Evolutionary conservation across 2,329 filamentous ascomycete genomes (phyloP), one percentile per base, ranked within the genome.

Genomic region (Stemphylium lycopersici): DNA sequence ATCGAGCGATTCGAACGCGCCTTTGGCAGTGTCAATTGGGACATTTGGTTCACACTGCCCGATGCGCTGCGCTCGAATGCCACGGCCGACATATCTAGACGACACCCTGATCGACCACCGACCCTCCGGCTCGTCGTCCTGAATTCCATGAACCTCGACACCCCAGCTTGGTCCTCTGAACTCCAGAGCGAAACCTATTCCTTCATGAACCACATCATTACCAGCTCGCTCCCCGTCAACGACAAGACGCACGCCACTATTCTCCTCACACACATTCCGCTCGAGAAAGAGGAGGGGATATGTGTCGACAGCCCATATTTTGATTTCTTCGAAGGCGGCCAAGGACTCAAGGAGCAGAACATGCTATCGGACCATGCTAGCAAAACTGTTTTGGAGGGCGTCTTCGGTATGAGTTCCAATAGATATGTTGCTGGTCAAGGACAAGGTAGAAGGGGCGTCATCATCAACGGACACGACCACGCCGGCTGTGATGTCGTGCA

Each of bases 391-490:
- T 78, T 97, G 1, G 87, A 96, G 73, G 90, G 91, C 1, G 84
- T 98, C 2, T 93, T 91, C 62, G 91, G 91, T 10, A 86, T 95
- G 76, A 90, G 81, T 66, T 85, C 83, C 5, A 83, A 90, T 58
- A 66, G 78, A 1, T 74, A 78, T 26, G 88, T 84, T 0, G 79
- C 85, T 0, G 86, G 80, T 0, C 71, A 76, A 10, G 91, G 91
- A 1, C 77, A 78, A 46, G 91, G 91, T 1, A 81, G 91, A 13
- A 83, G 80, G 7, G 93, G 93, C 0, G 78, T 98, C 5, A 87
- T 99, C 22, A 77, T 99, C 34, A 97, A 93, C 43, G 95, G 95
- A 0, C 95, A 99, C 72, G 95, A 99, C 70, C 95, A 99, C 73
- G 90, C 90, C 63, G 95, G 95, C 6, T 99, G 95, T 71, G 92